phyloP scores from a whole-genome alignment of 805 yeast species.

The Metschnikowia henanensis region DNA sequence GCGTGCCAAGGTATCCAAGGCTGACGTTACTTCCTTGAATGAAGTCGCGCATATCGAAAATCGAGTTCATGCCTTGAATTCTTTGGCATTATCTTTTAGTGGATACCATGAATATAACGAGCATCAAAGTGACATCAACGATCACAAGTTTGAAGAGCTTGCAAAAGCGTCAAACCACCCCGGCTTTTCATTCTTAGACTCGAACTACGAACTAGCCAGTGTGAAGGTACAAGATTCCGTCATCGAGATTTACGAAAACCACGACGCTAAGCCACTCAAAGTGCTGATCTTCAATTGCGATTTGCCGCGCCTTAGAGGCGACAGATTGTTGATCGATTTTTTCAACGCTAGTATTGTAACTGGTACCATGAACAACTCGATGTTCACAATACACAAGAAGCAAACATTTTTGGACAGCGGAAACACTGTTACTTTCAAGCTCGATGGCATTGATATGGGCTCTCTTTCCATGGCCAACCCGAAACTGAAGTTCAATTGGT shows the following conservation, averaged over 20 bases:
- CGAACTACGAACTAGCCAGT: constrained; percentile 32
- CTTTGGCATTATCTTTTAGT: constrained; percentile 21
- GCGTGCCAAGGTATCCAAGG: constrained; percentile 33
- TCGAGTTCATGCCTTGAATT: constrained; percentile 28
- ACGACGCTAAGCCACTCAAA: constrained; percentile 26
- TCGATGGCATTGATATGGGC: constrained; percentile 43
- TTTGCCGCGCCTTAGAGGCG: constrained; percentile 57
- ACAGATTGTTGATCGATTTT: constrained; percentile 61
- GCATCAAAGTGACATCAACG: constrained; percentile 33
- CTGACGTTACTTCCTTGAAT: not conserved
- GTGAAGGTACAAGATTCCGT: constrained; percentile 54
- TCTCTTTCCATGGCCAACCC: constrained; percentile 28
- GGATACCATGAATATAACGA: constrained; percentile 30
- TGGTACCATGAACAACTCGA: constrained; percentile 72
- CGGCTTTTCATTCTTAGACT: constrained; percentile 23
- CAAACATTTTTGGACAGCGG: constrained; percentile 46
- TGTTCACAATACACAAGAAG: constrained; percentile 75
- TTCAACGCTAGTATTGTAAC: constrained; percentile 69
- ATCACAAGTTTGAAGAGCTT: constrained; percentile 22
- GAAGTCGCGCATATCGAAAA: constrained; percentile 23
- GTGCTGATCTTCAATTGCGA: constrained; percentile 66
- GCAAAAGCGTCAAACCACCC: not conserved
- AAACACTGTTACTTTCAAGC: constrained; percentile 36
- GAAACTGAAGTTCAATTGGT: constrained; percentile 63
- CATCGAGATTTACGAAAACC: constrained; percentile 35